Evolutionary conservation across 345 rosid genomes (phyloP).

Genomic region (Nephelium lappaceum): DNA sequence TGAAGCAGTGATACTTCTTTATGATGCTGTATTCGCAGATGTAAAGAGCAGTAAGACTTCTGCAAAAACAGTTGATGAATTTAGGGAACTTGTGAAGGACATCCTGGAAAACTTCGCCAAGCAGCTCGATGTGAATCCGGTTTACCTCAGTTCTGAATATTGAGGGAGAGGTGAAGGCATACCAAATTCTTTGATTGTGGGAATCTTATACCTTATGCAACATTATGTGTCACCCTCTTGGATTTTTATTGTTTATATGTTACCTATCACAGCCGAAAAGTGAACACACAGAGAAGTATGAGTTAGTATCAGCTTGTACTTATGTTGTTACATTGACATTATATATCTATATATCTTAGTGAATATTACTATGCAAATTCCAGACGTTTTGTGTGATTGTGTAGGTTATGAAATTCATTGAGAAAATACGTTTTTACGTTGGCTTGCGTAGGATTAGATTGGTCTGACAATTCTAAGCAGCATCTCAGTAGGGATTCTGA

Average conservation of each 20-base stretch:
- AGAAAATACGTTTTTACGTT: neutral
- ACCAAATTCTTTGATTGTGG: neutral
- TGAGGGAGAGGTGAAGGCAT: slow-evolving; percentile 19
- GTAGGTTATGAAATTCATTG: neutral
- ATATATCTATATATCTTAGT: neutral
- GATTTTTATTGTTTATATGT: slow-evolving; percentile 8
- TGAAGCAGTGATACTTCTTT: slow-evolving; percentile 57
- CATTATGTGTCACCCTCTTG: slow-evolving; percentile 9
- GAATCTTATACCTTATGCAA: slow-evolving; percentile 11
- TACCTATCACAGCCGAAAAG: neutral
- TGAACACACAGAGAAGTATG: neutral
- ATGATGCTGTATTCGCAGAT: slow-evolving; percentile 55
- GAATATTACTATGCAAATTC: neutral
- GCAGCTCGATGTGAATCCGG: slow-evolving; percentile 61
- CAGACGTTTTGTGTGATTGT: neutral
- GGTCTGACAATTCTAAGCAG: neutral
- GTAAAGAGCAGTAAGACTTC: slow-evolving; percentile 29
- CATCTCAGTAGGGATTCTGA: neutral
- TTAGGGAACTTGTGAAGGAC: slow-evolving; percentile 45
- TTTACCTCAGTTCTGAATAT: slow-evolving; percentile 43
- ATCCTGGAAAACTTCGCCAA: slow-evolving; percentile 59
- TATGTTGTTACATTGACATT: neutral
- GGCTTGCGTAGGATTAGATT: neutral
- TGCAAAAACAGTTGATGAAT: slow-evolving; percentile 29
- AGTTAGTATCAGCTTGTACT: neutral